These are phyloP conservation scores for Yamadazyma endophytica DNA, from an alignment of 805 yeast genomes.

Conservation along the genomic window DNA sequence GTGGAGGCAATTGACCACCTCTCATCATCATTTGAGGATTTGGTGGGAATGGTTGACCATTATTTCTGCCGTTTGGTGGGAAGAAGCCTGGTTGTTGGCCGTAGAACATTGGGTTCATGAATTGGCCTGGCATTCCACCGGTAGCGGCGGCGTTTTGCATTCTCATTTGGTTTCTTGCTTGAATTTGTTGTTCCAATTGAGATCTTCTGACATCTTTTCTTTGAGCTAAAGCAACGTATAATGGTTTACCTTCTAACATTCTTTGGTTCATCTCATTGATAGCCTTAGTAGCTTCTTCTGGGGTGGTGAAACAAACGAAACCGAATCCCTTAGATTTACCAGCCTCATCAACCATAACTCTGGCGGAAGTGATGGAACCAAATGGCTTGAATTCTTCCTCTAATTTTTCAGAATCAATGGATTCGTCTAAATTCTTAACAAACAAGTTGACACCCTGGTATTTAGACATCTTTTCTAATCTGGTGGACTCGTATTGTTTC, in stretches of 20 bases:
- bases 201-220: slow-evolving; percentile 96
- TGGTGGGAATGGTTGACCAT: slow-evolving; percentile 61
- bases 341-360: slow-evolving; percentile 90
- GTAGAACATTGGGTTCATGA: slow-evolving; percentile 82
- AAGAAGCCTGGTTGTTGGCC: slow-evolving; percentile 81
- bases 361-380: slow-evolving; percentile 93
- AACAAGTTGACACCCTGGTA: slow-evolving; percentile 97
- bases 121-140: slow-evolving; percentile 81
- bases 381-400: slow-evolving; percentile 89
- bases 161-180: slow-evolving; percentile 97
- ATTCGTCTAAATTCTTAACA: slow-evolving; percentile 93
- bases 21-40: slow-evolving; percentile 78
- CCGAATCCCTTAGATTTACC: slow-evolving; percentile 98
- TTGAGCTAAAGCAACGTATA: slow-evolving; percentile 98
- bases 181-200: slow-evolving; percentile 96
- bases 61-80: slow-evolving; percentile 80
- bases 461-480: slow-evolving; percentile 87
- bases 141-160: slow-evolving; percentile 90
- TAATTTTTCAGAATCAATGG: slow-evolving; percentile 86
- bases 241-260: slow-evolving; percentile 91
- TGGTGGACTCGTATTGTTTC: slow-evolving; percentile 87
- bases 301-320: slow-evolving; percentile 94
- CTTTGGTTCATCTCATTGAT: slow-evolving; percentile 98
- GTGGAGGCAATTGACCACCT: slow-evolving; percentile 59
- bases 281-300: slow-evolving; percentile 99